phyloP scores from a whole-genome alignment of 83 land plant species.

The Picea engelmannii region DNA sequence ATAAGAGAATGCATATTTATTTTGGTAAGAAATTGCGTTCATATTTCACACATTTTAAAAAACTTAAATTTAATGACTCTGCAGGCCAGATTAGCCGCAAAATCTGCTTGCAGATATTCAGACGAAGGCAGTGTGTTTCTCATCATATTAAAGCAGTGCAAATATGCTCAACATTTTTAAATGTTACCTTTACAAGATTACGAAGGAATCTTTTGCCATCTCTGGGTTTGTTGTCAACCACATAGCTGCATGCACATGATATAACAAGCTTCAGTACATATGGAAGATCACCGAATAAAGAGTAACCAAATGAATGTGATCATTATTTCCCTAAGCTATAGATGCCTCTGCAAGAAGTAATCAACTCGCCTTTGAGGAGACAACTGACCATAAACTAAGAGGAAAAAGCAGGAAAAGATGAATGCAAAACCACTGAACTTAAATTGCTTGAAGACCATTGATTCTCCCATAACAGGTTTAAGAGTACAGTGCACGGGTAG shows the following conservation, averaged over 20 bases:
- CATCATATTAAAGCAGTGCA: neutral
- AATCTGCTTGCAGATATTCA: neutral
- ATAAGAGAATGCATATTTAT: neutral
- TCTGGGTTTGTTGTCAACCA: conserved; percentile 66
- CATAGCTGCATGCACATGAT: conserved; percentile 53
- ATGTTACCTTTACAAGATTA: conserved; percentile 78
- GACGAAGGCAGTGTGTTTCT: neutral
- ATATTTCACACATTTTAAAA: neutral
- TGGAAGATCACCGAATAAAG: neutral
- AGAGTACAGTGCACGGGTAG: neutral
- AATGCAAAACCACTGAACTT: neutral
- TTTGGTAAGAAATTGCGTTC: neutral
- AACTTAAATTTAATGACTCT: neutral
- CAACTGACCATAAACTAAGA: neutral
- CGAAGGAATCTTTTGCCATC: conserved; percentile 88
- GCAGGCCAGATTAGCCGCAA: neutral
- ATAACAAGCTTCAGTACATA: conserved; percentile 8
- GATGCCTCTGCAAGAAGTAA: neutral
- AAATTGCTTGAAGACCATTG: neutral
- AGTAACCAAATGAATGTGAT: neutral
- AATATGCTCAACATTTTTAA: neutral
- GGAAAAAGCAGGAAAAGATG: neutral
- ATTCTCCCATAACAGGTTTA: neutral
- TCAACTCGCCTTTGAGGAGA: conserved; percentile 1
- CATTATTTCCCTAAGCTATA: neutral